A percentile compares a stretch with the other conserved stretches of the same genome.
Evolutionary conservation across 805 yeast genomes (phyloP).

Genomic region (Candida sithepensis): DNA sequence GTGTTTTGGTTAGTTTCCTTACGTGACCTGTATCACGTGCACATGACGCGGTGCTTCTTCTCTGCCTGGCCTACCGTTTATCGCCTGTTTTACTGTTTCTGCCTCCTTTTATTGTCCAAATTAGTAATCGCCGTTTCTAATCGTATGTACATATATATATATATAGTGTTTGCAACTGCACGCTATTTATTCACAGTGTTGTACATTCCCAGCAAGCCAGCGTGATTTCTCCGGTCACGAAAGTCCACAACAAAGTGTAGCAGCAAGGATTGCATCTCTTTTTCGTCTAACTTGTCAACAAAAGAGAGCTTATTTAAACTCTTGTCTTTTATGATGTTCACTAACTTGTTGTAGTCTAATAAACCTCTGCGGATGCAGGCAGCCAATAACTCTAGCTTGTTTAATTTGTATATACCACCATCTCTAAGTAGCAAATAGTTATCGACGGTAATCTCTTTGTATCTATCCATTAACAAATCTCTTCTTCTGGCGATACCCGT

Average conservation of each 20-base stretch:
- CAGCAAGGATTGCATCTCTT: conserved; percentile 13
- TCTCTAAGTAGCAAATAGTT: conserved; percentile 41
- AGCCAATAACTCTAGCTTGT: conserved; percentile 46
- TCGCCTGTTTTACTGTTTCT: too few relatives aligned
- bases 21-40: background rate
- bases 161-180: too few relatives aligned
- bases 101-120: too few relatives aligned
- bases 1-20: background rate
- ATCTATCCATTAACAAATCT: conserved; percentile 34
- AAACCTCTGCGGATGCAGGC: conserved; percentile 58
- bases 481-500: conserved; percentile 35
- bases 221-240: conserved; percentile 8
- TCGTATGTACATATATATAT: too few relatives aligned
- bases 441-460: conserved; percentile 47
- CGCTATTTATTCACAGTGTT: conserved; percentile 3
- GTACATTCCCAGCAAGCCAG: conserved; percentile 18
- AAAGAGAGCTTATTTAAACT: conserved; percentile 7
- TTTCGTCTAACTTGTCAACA: conserved; percentile 17
- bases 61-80: too few relatives aligned
- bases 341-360: conserved; percentile 31
- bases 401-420: conserved; percentile 46
- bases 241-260: conserved; percentile 13
- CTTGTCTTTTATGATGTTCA: conserved; percentile 5
- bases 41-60: too few relatives aligned
- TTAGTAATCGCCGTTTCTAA: too few relatives aligned